Percentiles rank a stretch among this genome's conserved stretches.
Evolutionary conservation across 495 filamentous ascomycete genomes (phyloP).

Genomic region (Penicillium manginii): DNA sequence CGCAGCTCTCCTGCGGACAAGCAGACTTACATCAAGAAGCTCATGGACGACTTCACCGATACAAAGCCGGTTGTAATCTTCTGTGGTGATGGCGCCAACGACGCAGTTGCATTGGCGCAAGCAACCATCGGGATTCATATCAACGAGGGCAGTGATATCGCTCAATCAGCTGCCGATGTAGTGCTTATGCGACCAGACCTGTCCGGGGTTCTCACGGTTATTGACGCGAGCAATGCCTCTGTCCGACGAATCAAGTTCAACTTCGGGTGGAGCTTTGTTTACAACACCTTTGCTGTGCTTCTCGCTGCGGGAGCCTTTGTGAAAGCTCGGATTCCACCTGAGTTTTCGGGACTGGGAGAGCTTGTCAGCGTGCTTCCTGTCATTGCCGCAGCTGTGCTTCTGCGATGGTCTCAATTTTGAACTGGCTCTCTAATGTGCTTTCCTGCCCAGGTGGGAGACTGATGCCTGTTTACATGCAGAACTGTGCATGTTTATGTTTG

Average conservation of each 20-base stretch:
- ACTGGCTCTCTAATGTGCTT: no score
- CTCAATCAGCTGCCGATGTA: slow-evolving; percentile 69
- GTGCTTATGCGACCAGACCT: slow-evolving; percentile 66
- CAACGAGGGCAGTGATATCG: slow-evolving; percentile 64
- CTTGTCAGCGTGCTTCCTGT: slow-evolving; percentile 79
- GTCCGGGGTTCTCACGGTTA: slow-evolving; percentile 57
- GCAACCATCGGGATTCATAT: slow-evolving; percentile 77
- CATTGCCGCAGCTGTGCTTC: slow-evolving; percentile 57
- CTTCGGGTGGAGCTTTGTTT: slow-evolving; percentile 73
- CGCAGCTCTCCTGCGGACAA: slow-evolving; percentile 66
- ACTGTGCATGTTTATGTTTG: no score
- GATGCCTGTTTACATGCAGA: no score
- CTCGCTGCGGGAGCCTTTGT: slow-evolving; percentile 73
- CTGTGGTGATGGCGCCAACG: slow-evolving; percentile 81
- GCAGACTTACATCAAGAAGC: slow-evolving; percentile 59
- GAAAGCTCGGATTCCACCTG: slow-evolving; percentile 65
- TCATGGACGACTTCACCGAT: slow-evolving; percentile 13
- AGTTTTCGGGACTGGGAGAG: slow-evolving; percentile 78
- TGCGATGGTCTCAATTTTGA: slow-evolving; percentile 44
- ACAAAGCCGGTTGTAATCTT: slow-evolving; percentile 59
- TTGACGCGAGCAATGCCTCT: slow-evolving; percentile 60
- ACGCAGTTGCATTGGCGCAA: slow-evolving; percentile 71
- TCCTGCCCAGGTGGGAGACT: no score
- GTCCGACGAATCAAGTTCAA: slow-evolving; percentile 66
- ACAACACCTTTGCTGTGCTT: slow-evolving; percentile 74